Percentiles rank a stretch among this genome's conserved stretches.
phyloP scores from a whole-genome alignment of 805 yeast species.

The Yamadazyma insecticola region DNA sequence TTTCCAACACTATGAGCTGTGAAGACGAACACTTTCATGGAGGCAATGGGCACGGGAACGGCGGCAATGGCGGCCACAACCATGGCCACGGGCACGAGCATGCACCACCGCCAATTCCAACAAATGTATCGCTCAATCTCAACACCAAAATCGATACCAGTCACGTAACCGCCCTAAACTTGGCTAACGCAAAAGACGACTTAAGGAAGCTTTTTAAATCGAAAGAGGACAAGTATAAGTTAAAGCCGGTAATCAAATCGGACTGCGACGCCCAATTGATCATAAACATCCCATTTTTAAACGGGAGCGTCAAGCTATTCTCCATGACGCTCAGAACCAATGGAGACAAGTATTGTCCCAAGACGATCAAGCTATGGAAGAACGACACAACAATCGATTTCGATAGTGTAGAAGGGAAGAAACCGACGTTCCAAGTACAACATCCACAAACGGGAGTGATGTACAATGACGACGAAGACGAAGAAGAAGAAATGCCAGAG shows the following conservation, averaged over 20 bases:
- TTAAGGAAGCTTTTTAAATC: conserved; percentile 49
- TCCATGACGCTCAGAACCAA: conserved; percentile 68
- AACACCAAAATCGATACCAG: conserved; percentile 55
- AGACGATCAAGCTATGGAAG: conserved; percentile 64
- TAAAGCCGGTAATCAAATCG: conserved; percentile 47
- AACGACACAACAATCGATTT: conserved; percentile 72
- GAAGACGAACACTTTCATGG: conserved; percentile 24
- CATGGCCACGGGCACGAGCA: conserved; percentile 29
- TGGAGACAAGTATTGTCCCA: conserved; percentile 63
- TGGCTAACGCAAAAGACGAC: conserved; percentile 49
- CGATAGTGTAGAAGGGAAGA: conserved; percentile 46
- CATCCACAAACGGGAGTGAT: conserved; percentile 63
- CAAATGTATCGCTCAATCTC: conserved; percentile 65
- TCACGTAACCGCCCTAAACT: conserved; percentile 61
- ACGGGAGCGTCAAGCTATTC: conserved; percentile 66
- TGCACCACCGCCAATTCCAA: conserved; percentile 66
- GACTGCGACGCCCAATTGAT: conserved; percentile 84
- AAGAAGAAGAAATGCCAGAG: conserved; percentile 34
- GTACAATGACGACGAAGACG: conserved; percentile 36
- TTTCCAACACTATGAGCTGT: conserved; percentile 30
- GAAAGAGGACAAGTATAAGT: conserved; percentile 43
- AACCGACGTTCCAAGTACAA: conserved; percentile 47
- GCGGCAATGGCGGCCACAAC: conserved; percentile 14
- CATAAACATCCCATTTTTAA: conserved; percentile 68
- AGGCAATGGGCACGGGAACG: conserved; percentile 10